Base-by-base conservation (phyloP, 1,284 basidiomycete genomes). In the Cystobasidium slooffiae region DNA sequence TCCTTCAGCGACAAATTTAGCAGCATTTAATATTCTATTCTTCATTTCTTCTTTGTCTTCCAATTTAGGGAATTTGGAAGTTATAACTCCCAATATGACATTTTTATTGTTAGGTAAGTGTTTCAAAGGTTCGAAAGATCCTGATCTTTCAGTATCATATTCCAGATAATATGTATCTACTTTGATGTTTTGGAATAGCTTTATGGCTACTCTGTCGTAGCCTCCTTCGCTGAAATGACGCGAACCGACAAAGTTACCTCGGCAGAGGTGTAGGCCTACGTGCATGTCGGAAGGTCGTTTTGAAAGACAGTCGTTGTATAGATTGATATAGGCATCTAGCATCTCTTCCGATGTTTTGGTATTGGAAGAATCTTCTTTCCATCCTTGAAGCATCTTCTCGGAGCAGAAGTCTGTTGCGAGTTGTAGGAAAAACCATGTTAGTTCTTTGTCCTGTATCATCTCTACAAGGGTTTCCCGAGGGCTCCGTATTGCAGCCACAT, bases 161-260 rank as follows among this genome's bases (percentile, higher is more conserved):
- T 93, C 91, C 64, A 84, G 80, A 77, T 90, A 92, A 81, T 89
- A 91, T 59, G 85, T 85, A 79, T 91, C 88, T 18, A 91, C 89
- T 79, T 91, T 86, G 72, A 92, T 31, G 10, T 53, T 55, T 77
- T 86, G 87, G 85, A 79, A 79, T 46, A 79, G 83, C 82, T 88
- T 90, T 77, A 84, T 82, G 12, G 91, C 89, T 79, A 93, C 91
- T 49, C 85, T 86, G 80, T 87, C 88, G 80, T 93, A 93, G 0
- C 89, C 87, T 7, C 91, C 90, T 80, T 91, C 88, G 39, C 86
- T 85, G 82, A 91, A 91, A 80, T 90, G 87, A 14, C 87, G 80
- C 24, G 89, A 88, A 68, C 87, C 85, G 82, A 62, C 41, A 37
- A 22, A 51, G 18, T 49, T 72, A 41, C 61, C 90, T 68, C 91